Percentiles rank a stretch among this genome's conserved stretches.
Evolutionary conservation across 768 basidiomycete genomes (phyloP).

Genomic region (Mycena maculata): DNA sequence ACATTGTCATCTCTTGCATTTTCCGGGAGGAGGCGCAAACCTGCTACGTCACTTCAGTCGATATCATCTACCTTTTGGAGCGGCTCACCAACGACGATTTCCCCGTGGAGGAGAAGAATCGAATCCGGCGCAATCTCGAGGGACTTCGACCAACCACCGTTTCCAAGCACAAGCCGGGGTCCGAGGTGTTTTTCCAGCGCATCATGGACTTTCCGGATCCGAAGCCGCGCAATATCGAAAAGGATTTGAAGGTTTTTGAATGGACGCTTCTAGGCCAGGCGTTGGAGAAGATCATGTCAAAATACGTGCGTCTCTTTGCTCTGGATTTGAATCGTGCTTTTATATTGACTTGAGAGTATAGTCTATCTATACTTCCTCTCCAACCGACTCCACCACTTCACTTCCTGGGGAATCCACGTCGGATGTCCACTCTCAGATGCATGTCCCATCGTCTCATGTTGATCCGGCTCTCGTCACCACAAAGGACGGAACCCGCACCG

Average conservation of each 20-base stretch:
- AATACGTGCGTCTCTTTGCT: slow-evolving; percentile 72
- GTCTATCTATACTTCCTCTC: slow-evolving; percentile 61
- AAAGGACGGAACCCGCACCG: slow-evolving; percentile 1
- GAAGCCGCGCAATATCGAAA: slow-evolving; percentile 96
- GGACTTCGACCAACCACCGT: slow-evolving; percentile 92
- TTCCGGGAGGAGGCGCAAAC: slow-evolving; percentile 80
- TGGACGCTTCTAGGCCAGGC: slow-evolving; percentile 80
- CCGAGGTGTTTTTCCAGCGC: slow-evolving; percentile 90
- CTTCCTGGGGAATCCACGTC: slow-evolving; percentile 45
- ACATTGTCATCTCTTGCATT: slow-evolving; percentile 95
- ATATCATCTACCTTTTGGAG: slow-evolving; percentile 94
- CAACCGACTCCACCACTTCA: slow-evolving; percentile 46
- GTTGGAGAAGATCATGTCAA: slow-evolving; percentile 82
- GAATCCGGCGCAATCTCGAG: slow-evolving; percentile 94
- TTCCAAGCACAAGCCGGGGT: slow-evolving; percentile 84
- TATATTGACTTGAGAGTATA: slow-evolving; percentile 31
- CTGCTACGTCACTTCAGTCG: slow-evolving; percentile 94
- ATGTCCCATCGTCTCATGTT: slow-evolving; percentile 32
- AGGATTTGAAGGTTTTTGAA: slow-evolving; percentile 91
- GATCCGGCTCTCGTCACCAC: slow-evolving; percentile 19
- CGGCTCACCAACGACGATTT: slow-evolving; percentile 80
- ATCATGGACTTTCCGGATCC: slow-evolving; percentile 98
- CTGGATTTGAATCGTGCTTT: background rate
- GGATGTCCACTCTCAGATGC: slow-evolving; percentile 42
- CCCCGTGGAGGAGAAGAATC: slow-evolving; percentile 95